Evolutionary conservation across 352 stramenopile genomes (phyloP).

Genomic region (Phytophthora capsici): DNA sequence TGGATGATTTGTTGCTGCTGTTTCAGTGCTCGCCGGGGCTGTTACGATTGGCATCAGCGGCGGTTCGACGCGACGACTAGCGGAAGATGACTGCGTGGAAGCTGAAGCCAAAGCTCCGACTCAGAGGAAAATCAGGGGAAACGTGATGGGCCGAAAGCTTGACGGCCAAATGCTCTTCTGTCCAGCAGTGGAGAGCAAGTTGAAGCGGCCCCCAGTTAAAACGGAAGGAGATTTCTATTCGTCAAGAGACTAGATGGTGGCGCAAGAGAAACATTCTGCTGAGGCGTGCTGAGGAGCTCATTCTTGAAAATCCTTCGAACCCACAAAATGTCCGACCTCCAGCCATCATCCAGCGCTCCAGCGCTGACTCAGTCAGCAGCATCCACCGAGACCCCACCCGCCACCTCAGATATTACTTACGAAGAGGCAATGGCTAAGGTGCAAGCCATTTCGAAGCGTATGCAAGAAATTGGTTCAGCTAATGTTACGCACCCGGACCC

Average conservation of each 20-base stretch:
- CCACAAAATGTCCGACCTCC: too few relatives aligned
- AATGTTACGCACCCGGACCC: slow-evolving; percentile 89
- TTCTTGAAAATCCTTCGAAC: too few relatives aligned
- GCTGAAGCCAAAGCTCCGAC: background rate
- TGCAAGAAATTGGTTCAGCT: slow-evolving; percentile 92
- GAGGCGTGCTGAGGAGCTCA: too few relatives aligned
- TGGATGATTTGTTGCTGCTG: background rate
- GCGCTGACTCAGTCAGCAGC: too few relatives aligned
- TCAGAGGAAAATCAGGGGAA: slow-evolving; percentile 15
- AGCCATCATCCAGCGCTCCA: too few relatives aligned
- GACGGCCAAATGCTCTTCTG: slow-evolving; percentile 24
- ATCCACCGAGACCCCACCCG: too few relatives aligned
- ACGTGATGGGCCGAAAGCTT: slow-evolving; percentile 9
- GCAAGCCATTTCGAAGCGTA: slow-evolving; percentile 89
- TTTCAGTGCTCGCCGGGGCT: slow-evolving; percentile 15
- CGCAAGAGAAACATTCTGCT: too few relatives aligned
- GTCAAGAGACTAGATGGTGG: too few relatives aligned
- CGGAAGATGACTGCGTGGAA: slow-evolving; percentile 13
- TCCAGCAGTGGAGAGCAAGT: slow-evolving; percentile 16
- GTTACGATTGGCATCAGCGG: slow-evolving; percentile 11
- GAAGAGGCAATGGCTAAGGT: slow-evolving; percentile 92
- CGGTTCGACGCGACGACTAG: slow-evolving; percentile 26
- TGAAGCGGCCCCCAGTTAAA: slow-evolving; percentile 36
- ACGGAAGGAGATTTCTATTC: slow-evolving; percentile 12
- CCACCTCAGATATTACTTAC: slow-evolving; percentile 94